Evolutionary conservation across 2,329 filamentous ascomycete genomes (phyloP), one percentile per base, ranked within the genome.

Genomic region (Hypoxylon sp.): DNA sequence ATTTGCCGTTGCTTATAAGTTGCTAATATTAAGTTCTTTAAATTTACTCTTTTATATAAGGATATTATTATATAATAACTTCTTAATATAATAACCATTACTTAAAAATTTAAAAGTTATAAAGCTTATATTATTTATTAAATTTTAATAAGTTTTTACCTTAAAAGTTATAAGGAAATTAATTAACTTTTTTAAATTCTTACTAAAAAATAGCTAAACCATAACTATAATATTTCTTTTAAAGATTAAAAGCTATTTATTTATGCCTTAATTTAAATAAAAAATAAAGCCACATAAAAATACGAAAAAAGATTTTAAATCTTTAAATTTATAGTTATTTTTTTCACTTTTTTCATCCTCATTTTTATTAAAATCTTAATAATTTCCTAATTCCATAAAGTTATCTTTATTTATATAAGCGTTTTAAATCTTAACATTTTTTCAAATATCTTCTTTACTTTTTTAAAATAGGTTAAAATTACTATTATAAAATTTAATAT

Each of bases 381-480:
- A 13, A 5, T 53, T 25, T n/a, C 25, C n/a, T 43, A 53, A 21
- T 21, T 45, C 19, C 11, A 56, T 45, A 17, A 56, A 56, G 10
- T 50, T 19, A 19, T 50, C 19, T 56, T 45, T 46, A 46, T 56
- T 5, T 30, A 45, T 45, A 13, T n/a, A 45, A 21, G 13, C 2
- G 34, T 32, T 30, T 32, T 32, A 56, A 28, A 56, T 56, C 34
- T 30, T 56, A 38, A 38, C 14, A 50, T 50, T 21, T 56, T 32
- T 36, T 52, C 23, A 23, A 38, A 11, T 19, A 2, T 17, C 34
- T 52, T 52, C 11, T 38, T 52, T 52, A 13, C 4, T 36, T 21
- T 52, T 52, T 38, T 14, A 17, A 17, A 38, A 17, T 19, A 50
- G 17, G 38, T 28, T 55, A n/a, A n/a, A n/a, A n/a, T n/a, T n/a